Evolutionary conservation across 257 asterid genomes (phyloP).

Genomic region (Cynanchum wilfordii): DNA sequence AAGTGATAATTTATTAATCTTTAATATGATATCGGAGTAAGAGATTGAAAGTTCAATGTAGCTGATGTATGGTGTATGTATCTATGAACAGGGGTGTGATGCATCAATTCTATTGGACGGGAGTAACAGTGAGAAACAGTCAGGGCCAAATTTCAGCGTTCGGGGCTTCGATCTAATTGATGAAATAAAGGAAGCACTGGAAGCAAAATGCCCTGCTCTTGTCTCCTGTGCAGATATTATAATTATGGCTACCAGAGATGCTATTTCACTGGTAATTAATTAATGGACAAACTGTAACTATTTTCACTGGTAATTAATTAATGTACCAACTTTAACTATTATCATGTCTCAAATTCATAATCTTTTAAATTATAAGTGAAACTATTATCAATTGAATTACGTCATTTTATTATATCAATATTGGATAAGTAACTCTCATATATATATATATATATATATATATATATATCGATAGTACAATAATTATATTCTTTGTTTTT

Average conservation of each 20-base stretch:
- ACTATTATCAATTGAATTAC: no score
- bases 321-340: no score
- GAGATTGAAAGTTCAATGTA: no score
- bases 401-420: no score
- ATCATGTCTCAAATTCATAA: no score
- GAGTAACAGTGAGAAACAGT: slow-evolving; percentile 22
- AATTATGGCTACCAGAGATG: slow-evolving; percentile 27
- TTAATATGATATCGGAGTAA: background rate
- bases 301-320: background rate
- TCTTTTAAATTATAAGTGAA: no score
- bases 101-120: slow-evolving; percentile 30
- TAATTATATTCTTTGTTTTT: no score
- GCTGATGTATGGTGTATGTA: no score
- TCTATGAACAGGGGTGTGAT: slow-evolving; percentile 26
- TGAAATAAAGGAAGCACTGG: slow-evolving; percentile 20
- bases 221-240: slow-evolving; percentile 38
- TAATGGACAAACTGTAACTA: background rate
- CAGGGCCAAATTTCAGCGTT: slow-evolving; percentile 20
- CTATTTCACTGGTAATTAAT: slow-evolving; percentile 14
- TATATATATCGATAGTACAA: no score
- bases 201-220: slow-evolving; percentile 25
- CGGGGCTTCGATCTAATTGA: slow-evolving; percentile 30
- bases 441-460: no score
- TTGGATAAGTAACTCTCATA: no score
- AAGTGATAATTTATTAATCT: no score